Evolutionary conservation across 345 rosid genomes (phyloP).

Genomic region (Salix dunnii): DNA sequence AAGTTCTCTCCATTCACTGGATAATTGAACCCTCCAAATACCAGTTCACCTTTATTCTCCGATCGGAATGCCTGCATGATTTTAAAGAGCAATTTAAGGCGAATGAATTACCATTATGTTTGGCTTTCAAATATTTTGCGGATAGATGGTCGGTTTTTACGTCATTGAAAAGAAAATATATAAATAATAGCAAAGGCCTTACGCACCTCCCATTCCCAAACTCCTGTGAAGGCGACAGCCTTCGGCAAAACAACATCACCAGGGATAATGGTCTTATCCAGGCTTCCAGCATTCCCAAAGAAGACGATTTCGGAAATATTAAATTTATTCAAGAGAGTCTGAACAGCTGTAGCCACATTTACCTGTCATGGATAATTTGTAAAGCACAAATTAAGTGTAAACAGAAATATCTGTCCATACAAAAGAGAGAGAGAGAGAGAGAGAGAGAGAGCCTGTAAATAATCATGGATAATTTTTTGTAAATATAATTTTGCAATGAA

Average conservation of each 20-base stretch:
- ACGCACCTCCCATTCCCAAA: not conserved
- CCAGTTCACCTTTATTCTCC: not conserved
- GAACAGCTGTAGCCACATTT: not conserved
- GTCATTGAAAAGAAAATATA: too few species aligned
- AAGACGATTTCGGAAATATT: not conserved
- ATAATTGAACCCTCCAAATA: not conserved
- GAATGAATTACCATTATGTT: too few species aligned
- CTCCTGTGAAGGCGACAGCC: not conserved
- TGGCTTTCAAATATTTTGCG: too few species aligned
- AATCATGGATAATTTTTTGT: too few species aligned
- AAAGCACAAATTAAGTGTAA: too few species aligned
- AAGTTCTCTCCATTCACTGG: slow-evolving; percentile 4
- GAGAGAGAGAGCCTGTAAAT: too few species aligned
- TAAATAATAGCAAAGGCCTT: too few species aligned
- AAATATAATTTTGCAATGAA: too few species aligned
- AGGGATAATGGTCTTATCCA: not conserved
- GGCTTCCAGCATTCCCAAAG: slow-evolving; percentile 1
- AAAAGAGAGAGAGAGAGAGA: too few species aligned
- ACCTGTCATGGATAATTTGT: not conserved
- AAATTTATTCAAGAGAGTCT: not conserved
- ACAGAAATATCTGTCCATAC: too few species aligned
- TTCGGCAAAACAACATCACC: slow-evolving; percentile 1
- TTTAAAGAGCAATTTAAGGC: too few species aligned
- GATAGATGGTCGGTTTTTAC: too few species aligned
- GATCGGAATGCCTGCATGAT: not conserved